Evolutionary conservation across 768 basidiomycete species (phyloP).

Genomic region (Pulveroboletus frians): DNA sequence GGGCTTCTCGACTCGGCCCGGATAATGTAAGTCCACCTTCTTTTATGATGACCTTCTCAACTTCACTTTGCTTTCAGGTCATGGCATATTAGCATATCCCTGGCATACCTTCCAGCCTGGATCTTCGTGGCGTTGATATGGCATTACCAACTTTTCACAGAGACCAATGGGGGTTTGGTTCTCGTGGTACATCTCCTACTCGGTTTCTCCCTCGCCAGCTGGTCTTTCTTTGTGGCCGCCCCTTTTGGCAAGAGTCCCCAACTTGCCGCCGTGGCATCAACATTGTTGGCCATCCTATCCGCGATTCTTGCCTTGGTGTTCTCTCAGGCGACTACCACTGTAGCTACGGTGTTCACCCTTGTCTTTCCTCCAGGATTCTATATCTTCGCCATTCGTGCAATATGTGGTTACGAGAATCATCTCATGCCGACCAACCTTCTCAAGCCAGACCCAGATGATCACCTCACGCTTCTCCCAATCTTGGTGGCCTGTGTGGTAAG

Average conservation of each 20-base stretch:
- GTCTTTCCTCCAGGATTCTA: conserved; percentile 76
- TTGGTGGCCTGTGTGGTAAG: conserved; percentile 63
- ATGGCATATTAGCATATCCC: conserved; percentile 65
- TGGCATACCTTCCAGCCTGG: conserved; percentile 76
- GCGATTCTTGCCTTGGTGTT: conserved; percentile 63
- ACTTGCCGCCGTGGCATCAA: conserved; percentile 61
- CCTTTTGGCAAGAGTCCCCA: conserved; percentile 73
- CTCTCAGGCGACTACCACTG: conserved; percentile 35
- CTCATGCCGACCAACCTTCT: conserved; percentile 49
- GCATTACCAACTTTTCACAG: conserved; percentile 61
- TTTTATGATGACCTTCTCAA: not conserved
- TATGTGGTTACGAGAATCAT: conserved; percentile 64
- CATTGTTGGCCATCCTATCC: conserved; percentile 60
- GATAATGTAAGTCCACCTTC: conserved; percentile 40
- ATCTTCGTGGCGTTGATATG: conserved; percentile 59
- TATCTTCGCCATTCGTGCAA: conserved; percentile 61
- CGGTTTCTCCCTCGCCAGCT: conserved; percentile 62
- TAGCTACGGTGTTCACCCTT: conserved; percentile 58
- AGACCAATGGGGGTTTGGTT: conserved; percentile 54
- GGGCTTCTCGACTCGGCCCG: conserved; percentile 68
- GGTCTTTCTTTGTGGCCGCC: conserved; percentile 65
- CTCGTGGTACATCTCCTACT: conserved; percentile 62
- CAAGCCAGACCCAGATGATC: conserved; percentile 55
- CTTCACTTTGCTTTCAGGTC: conserved; percentile 26
- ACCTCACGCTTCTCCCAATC: conserved; percentile 50